Evolutionary conservation across 2,329 filamentous ascomycete genomes (phyloP), one percentile per base, ranked within the genome.

Genomic region (Aspergillus candidus): DNA sequence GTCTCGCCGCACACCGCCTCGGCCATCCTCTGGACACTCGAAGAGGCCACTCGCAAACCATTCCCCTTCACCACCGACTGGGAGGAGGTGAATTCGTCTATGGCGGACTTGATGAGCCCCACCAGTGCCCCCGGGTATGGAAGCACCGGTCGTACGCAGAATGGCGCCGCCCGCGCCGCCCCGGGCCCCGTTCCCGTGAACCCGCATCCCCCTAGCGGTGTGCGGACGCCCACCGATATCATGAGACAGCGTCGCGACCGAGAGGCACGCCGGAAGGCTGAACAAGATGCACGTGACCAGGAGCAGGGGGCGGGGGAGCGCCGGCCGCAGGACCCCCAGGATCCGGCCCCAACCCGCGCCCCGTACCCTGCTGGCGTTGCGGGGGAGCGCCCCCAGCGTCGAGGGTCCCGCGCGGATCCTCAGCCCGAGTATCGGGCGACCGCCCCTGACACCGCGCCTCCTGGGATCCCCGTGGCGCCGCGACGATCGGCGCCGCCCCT

Each of bases 1-100:
- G 83, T 96, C 66, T 95, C 89, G 38, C 84, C 81, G 56, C 82
- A 86, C 53, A 95, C 88, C 37, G 86, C 88, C 52, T 87, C 86
- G 66, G 91, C 93, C 32, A 90, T 98, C 63, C 83, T 94, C 57
- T 97, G 86, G 73, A 82, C 89, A 32, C 80, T 97, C 45, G 90
- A 97, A 73, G 88, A 94, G 72, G 88, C 88, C 32, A 77, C 97
- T 54, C 84, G 90, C 36, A 79, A 84, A 37, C 89, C 91, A 2
- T 79, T 88, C 54, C 74, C 81, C 38, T 94, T 97, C 69, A 94
- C 89, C 7, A 78, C 86, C 17, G 89, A 95, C 67, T 72, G 83
- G 55, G 77, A 83, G 49, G 93, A 98, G 75, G 87, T 94, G 73
- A 85, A 87, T 77, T 87, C 90, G 56, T 80, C 81, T 59, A 97